Percentiles rank a stretch among this genome's conserved stretches.
Conservation (phyloP, 2,329 filamentous ascomycete species). For the Trichoderma pleuroti region DNA sequence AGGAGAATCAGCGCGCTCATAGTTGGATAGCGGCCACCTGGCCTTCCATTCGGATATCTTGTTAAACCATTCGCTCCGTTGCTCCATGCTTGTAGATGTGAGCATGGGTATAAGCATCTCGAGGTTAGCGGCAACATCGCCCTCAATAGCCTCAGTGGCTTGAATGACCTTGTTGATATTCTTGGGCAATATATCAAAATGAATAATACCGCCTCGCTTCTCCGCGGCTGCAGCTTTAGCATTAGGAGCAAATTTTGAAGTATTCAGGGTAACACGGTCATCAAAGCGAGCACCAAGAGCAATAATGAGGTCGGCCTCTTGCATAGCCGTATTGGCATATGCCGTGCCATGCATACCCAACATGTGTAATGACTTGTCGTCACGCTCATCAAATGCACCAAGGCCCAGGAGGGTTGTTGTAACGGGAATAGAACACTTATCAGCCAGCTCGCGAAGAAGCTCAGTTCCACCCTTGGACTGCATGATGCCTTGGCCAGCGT, state of each 20-base stretch:
- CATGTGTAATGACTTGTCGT: conserved; percentile 95
- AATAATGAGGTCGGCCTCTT: conserved; percentile 67
- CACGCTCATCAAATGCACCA: conserved; percentile 86
- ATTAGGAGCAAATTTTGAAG: conserved; percentile 82
- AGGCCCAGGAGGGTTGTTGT: conserved; percentile 94
- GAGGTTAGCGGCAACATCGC: no score
- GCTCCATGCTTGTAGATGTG: no score
- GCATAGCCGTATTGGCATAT: conserved; percentile 97
- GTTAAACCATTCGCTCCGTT: no score
- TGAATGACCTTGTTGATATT: no score
- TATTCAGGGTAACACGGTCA: conserved; percentile 67
- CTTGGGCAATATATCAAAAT: no score
- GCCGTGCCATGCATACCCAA: conserved; percentile 96
- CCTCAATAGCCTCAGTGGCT: no score
- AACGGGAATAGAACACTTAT: neutral
- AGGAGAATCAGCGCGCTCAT: conserved; percentile 59
- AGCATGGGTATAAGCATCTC: no score
- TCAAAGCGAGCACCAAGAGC: conserved; percentile 73
- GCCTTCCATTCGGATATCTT: no score
- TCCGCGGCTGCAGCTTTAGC: conserved; percentile 82
- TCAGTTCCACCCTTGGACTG: no score
- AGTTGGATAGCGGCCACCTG: conserved; percentile 32
- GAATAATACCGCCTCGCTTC: conserved; percentile 47
- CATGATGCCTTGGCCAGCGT: conserved; percentile 74
- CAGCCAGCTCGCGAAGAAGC: no score